Evolutionary conservation across 192 early-diverging fungal species (phyloP), one percentile per base, ranked within the genome.

Genomic region (Coemansia sp.): DNA sequence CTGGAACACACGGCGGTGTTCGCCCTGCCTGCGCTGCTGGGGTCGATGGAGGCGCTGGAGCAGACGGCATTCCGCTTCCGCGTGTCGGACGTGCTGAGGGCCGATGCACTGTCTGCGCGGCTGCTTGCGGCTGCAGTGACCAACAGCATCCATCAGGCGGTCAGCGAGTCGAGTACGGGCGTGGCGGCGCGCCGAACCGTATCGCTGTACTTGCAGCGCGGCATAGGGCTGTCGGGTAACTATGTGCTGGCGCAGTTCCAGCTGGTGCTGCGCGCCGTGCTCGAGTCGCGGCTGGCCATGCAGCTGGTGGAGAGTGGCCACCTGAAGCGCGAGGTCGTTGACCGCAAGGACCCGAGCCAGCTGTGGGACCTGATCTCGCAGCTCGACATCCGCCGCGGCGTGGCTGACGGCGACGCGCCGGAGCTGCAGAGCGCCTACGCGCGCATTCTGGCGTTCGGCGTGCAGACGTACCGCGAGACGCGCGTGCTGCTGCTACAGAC

Each of bases 291-390:
- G 5, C 62, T 73, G 38, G 79, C 69, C 0, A 35, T 58, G 37
- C 63, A 53, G 22, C 74, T 82, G 32, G 74, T 69, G 8, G 53
- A 47, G 25, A n/a, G 46, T 24, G 74, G 67, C 2, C 53, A 36
- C 37, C 53, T 74, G 40, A 65, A 60, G 41, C 57, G 38, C 39
- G 41, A 24, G 46, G 24, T 53, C 2, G 59, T 75, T n/a, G 37
- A 47, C 12, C 25, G 47, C 59, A 70, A 66, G 40, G 59, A 68
- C 42, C 73, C 77, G 40, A 65, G 54, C 27, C 57, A 71, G 54
- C 65, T 80, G 38, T 80, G 77, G 77, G 68, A 80, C 5, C 41
- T 71, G 25, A 67, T 80, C 43, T 59, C 73, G 24, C 68, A 56
- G 62, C 56, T 69, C 19, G 61, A 60, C 11, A 24, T 63, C 37